These are phyloP conservation scores for Syncephalastrum sp. DNA, from an alignment of 371 early-diverging fungal species.

Conservation along the genomic window DNA sequence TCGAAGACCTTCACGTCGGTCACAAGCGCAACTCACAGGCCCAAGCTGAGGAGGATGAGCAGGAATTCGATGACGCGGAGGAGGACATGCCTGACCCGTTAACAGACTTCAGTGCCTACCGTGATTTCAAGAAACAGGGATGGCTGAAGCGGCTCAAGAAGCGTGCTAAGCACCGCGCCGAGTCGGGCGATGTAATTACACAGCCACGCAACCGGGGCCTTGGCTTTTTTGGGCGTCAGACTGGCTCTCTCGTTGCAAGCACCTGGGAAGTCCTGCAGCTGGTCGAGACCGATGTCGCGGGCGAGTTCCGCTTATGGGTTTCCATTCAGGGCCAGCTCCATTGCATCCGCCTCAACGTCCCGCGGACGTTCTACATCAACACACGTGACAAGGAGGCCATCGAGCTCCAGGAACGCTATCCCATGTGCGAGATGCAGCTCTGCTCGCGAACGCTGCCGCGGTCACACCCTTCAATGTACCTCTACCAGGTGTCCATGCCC, in stretches of 20 bases:
- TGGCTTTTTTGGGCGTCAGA: conserved; percentile 56
- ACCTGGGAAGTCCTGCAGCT: conserved; percentile 88
- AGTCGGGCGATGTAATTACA: conserved; percentile 15
- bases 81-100: conserved; percentile 56
- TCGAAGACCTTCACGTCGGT: conserved; percentile 59
- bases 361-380: conserved; percentile 86
- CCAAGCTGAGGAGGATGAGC: conserved; percentile 16
- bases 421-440: conserved; percentile 28
- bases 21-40: conserved; percentile 18
- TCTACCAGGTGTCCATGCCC: conserved; percentile 81
- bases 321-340: conserved; percentile 70
- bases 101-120: conserved; percentile 62
- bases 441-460: conserved; percentile 64
- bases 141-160: conserved; percentile 65
- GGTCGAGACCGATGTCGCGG: conserved; percentile 77
- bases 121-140: conserved; percentile 67
- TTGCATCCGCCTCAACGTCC: conserved; percentile 71
- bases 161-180: conserved; percentile 45
- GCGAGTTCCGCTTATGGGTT: conserved; percentile 86
- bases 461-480: conserved; percentile 56
- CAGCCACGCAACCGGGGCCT: conserved; percentile 24
- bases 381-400: conserved; percentile 58
- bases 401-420: conserved; percentile 21
- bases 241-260: conserved; percentile 52
- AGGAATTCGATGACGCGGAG: conserved; percentile 40